Evolutionary conservation across 495 filamentous ascomycete species (phyloP), one percentile per base, ranked within the genome.

Genomic region (Letharia lupina): DNA sequence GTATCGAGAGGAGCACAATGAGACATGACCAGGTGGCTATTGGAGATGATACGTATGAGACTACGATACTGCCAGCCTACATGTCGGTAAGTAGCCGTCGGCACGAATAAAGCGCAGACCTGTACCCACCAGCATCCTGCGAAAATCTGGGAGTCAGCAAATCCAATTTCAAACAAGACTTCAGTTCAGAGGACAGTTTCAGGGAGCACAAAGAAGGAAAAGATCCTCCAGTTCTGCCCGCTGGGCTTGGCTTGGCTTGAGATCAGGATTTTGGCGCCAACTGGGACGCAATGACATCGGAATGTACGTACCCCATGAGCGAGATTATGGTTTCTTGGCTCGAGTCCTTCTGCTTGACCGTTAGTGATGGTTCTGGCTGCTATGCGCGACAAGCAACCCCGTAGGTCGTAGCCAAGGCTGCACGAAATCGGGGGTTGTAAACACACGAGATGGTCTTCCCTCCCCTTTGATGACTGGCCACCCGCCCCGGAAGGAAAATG

Each of bases 241-340:
- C n/a, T n/a, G n/a, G n/a, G n/a, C n/a, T 23, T n/a, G 10, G 47
- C 47, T 50, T 50, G 47, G n/a, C 50, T 33, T 54, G 50, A 31
- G 12, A 54, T 33, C 28, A 33, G 33, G 50, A 16, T 2, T 54
- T 54, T 16, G 50, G 50, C 28, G n/a, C 11, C 11, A n/a, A 28
- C 1, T 54, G 7, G 50, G 50, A 54, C 28, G 23, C 10, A 54
- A 31, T 15, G 28, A 33, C 23, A 33, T 33, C 4, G 28, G 28
- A 33, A 31, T 57, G 54, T 37, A 57, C 54, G 16, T 57, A 57
- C 54, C 93, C 93, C 48, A 96, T 45, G 48, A 98, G 81, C 4
- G 90, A 93, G 62, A 98, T 92, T 47, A 97, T 82, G 0, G 93
- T 98, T 77, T 98, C 93, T 78, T 98, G 93, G 67, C 90, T 93